Conservation (phyloP, 495 filamentous ascomycete genomes). For the Pseudotulostoma volvatum region DNA sequence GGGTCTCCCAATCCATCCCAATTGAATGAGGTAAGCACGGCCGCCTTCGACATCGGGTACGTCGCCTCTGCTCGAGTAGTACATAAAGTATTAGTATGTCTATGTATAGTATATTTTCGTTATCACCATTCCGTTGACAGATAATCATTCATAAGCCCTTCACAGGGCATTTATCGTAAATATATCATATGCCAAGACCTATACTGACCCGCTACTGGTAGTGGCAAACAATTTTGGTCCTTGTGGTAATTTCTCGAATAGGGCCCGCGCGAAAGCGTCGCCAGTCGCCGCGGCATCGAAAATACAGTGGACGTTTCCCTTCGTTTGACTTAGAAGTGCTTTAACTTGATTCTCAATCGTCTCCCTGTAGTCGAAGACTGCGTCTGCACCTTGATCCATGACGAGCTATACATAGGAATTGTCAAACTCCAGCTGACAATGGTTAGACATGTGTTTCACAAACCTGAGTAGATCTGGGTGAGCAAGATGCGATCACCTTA, state of each 20-base stretch:
- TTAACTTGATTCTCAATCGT: constrained; percentile 18
- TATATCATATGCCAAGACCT: too few relatives aligned
- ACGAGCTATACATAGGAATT: constrained; percentile 7
- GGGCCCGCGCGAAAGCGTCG: constrained; percentile 15
- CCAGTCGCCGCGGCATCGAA: constrained; percentile 24
- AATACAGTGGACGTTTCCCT: constrained; percentile 20
- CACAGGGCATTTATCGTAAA: too few relatives aligned
- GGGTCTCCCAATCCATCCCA: background rate
- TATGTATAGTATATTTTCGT: too few relatives aligned
- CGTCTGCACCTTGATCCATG: constrained; percentile 21
- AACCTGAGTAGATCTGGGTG: constrained; percentile 17
- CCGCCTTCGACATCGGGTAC: background rate
- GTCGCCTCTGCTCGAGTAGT: background rate
- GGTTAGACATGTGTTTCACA: background rate
- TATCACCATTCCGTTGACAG: too few relatives aligned
- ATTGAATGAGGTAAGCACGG: background rate
- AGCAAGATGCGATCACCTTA: constrained; percentile 27
- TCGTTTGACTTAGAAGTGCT: constrained; percentile 20
- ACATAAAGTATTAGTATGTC: too few relatives aligned
- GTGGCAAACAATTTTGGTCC: constrained; percentile 23
- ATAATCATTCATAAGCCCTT: too few relatives aligned
- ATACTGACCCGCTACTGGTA: constrained; percentile 24
- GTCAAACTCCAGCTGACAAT: constrained; percentile 1
- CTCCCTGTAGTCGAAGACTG: constrained; percentile 21
- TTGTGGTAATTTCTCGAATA: constrained; percentile 11